Conservation (phyloP, 2,329 filamentous ascomycete genomes). For the Alternaria viburni region DNA sequence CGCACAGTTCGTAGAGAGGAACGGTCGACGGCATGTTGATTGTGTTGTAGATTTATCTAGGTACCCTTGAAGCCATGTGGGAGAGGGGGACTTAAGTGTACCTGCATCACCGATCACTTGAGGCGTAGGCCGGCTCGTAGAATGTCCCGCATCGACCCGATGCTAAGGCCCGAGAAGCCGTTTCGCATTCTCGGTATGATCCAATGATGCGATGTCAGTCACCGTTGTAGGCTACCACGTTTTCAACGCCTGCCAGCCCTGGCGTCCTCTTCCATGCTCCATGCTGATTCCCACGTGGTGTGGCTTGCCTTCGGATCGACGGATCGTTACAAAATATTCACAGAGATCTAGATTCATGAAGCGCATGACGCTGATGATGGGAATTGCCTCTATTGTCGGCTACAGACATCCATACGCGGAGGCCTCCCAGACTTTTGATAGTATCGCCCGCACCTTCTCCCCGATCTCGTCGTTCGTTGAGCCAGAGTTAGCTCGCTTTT, state of each 20-base stretch:
- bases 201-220: not conserved
- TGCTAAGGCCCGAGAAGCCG: not conserved
- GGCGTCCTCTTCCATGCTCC: not conserved
- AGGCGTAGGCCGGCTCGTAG: not conserved
- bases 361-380: not conserved
- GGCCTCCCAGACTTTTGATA: not conserved
- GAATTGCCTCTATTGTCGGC: not conserved
- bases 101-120: not conserved
- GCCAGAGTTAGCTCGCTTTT: not conserved
- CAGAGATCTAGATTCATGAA: not conserved
- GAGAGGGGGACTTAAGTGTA: not conserved
- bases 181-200: not conserved
- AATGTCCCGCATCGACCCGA: not conserved
- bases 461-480: not conserved
- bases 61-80: not conserved
- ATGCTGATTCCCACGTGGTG: not conserved
- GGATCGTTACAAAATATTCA: not conserved
- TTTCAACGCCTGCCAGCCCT: not conserved
- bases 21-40: not conserved
- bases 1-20: not conserved
- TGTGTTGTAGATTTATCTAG: not conserved
- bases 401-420: not conserved
- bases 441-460: not conserved
- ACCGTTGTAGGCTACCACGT: not conserved
- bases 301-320: not conserved